Percentiles rank a stretch among this genome's conserved stretches.
Conservation (phyloP, 192 early-diverging fungal species). For the Gorgonomyces haynaldii region DNA sequence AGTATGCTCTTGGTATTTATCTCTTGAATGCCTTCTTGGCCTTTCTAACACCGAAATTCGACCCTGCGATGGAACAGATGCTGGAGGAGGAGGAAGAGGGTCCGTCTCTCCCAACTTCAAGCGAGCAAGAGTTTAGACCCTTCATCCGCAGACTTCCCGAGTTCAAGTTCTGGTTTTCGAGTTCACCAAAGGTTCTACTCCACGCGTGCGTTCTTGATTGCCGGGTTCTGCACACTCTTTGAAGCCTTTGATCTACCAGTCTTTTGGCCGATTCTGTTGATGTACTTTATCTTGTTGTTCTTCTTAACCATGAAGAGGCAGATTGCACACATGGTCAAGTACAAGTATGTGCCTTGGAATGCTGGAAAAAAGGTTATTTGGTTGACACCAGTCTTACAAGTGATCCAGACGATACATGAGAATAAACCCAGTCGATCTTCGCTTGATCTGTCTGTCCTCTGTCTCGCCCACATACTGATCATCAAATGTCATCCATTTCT, state of each 20-base stretch:
- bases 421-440: no score
- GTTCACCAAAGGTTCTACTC: slow-evolving; percentile 57
- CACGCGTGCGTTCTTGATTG: slow-evolving; percentile 68
- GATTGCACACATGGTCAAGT: slow-evolving; percentile 95
- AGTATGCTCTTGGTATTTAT: slow-evolving; percentile 89
- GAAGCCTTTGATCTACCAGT: slow-evolving; percentile 90
- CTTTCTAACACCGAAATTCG: slow-evolving; percentile 93
- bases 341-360: slow-evolving; percentile 61
- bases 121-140: slow-evolving; percentile 91
- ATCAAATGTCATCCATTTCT: no score
- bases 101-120: slow-evolving; percentile 63
- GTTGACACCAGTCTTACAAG: not conserved
- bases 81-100: slow-evolving; percentile 56
- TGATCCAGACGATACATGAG: no score
- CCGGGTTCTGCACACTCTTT: slow-evolving; percentile 77
- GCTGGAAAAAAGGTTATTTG: slow-evolving; percentile 2
- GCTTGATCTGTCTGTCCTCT: no score
- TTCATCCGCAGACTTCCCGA: slow-evolving; percentile 95
- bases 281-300: slow-evolving; percentile 93
- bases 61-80: slow-evolving; percentile 66
- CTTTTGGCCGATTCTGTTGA: slow-evolving; percentile 95
- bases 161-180: slow-evolving; percentile 91
- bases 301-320: slow-evolving; percentile 92
- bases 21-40: slow-evolving; percentile 89
- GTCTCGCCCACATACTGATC: no score